phyloP scores from a whole-genome alignment of 23 red algal species.

The Porphyridium purpureum region DNA sequence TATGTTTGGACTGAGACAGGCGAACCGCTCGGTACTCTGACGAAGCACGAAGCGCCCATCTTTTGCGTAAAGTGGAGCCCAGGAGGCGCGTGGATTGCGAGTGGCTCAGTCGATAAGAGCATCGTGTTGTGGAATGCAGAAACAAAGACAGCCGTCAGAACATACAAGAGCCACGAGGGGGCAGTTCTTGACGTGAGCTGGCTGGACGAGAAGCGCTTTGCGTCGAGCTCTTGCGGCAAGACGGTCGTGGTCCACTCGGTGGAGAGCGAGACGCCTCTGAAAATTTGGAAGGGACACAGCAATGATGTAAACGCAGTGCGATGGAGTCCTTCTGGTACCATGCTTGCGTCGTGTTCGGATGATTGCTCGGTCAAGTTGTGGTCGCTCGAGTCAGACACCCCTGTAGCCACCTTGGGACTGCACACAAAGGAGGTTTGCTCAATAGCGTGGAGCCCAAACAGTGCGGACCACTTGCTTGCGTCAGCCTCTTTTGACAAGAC shows the following conservation, averaged over 20 bases:
- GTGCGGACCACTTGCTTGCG: conserved; percentile 45
- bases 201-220: conserved; percentile 77
- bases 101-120: conserved; percentile 68
- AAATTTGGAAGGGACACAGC: conserved; percentile 60
- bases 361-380: conserved; percentile 90
- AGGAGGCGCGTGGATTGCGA: conserved; percentile 50
- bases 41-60: conserved; percentile 56
- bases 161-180: conserved; percentile 24
- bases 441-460: conserved; percentile 64
- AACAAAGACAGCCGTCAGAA: not conserved
- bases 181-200: conserved; percentile 81
- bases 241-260: conserved; percentile 61
- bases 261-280: conserved; percentile 37
- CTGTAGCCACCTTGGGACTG: conserved; percentile 47
- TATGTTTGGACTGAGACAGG: conserved; percentile 73
- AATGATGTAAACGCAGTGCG: conserved; percentile 85
- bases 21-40: conserved; percentile 32
- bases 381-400: conserved; percentile 26
- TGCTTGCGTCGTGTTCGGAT: conserved; percentile 89
- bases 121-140: conserved; percentile 58
- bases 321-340: conserved; percentile 75
- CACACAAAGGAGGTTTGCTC: conserved; percentile 90
- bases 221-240: conserved; percentile 86
- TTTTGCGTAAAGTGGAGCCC: conserved; percentile 95
- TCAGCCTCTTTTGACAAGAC: conserved; percentile 90